Evolutionary conservation across 2,329 filamentous ascomycete species (phyloP), one percentile per base, ranked within the genome.

Genomic region (Verticillium nubilum): DNA sequence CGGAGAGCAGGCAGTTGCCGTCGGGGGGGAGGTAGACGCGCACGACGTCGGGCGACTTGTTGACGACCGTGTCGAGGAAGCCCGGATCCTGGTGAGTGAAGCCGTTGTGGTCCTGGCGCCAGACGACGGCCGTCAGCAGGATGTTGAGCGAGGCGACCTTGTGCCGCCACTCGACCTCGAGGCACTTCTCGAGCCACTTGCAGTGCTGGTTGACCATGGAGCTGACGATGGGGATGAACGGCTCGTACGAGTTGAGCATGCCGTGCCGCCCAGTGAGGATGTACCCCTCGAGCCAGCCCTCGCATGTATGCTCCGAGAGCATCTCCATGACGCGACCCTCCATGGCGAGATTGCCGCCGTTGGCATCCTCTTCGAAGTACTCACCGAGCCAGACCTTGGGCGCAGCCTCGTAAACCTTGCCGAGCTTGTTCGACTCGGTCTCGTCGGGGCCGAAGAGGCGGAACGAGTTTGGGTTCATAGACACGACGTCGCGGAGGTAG

Each of bases 351-450:
- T 93, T 92, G 62, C 90, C 89, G 10, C 89, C 89, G 67, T 92
- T 86, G 7, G 76, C 73, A 67, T 93, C 90, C 68, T 92, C 89
- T 4, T 90, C 86, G 62, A 92, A 89, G 70, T 89, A 90, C 56
- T 91, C 89, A 5, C 84, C 89, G 77, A 92, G 79, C 89, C 90
- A 92, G 3, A 90, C 88, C 73, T 92, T 92, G 80, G 91, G 89
- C 5, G 86, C 86, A 1, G 83, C 87, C 60, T 88, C 81, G 71
- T 92, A 92, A 53, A 93, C 86, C 26, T 81, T 81, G 1, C 77
- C 80, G 2, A 93, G 83, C 74, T 93, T 92, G 76, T 93, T 93
- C 25, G 88, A 91, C 70, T 92, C 86, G 0, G 89, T 92, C 80
- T 93, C 90, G 68, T 93, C 90, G 0, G 90, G 90, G 0, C 89